These are phyloP conservation scores for Botrytis galanthina DNA, from an alignment of 2,329 filamentous ascomycete species.

Conservation along the genomic window DNA sequence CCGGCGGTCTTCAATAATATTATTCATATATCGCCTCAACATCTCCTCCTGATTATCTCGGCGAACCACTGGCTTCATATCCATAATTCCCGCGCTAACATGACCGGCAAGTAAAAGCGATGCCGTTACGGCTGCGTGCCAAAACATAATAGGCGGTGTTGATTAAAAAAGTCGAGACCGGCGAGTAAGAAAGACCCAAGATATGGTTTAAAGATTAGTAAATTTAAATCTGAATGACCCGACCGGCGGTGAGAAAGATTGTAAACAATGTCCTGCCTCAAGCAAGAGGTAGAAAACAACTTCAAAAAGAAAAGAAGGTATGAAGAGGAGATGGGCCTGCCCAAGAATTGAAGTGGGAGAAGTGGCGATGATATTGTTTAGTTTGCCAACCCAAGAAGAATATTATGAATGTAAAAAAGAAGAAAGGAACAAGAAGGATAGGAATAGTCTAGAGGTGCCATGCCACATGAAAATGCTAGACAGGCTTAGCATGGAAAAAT, in stretches of 20 bases:
- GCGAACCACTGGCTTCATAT: conserved; percentile 3
- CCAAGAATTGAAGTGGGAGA: conserved; percentile 29
- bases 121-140: conserved; percentile 24
- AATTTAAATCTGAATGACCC: conserved; percentile 24
- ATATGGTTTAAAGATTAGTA: conserved; percentile 16
- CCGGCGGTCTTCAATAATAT: conserved; percentile 30
- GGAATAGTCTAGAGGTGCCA: conserved; percentile 23
- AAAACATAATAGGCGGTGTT: conserved; percentile 29
- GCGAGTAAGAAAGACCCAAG: conserved; percentile 13
- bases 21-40: conserved; percentile 36
- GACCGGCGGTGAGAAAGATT: conserved; percentile 33
- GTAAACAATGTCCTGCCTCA: conserved; percentile 25
- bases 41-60: conserved; percentile 27
- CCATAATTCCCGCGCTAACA: conserved; percentile 33
- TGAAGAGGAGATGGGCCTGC: conserved; percentile 31
- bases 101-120: conserved; percentile 33
- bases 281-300: conserved; percentile 8
- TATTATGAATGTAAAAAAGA: conserved; percentile 20
- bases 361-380: conserved; percentile 29
- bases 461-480: conserved; percentile 18
- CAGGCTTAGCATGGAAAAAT: conserved; percentile 23
- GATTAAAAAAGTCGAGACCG: conserved; percentile 7
- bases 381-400: conserved; percentile 26
- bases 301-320: conserved; percentile 26
- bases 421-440: conserved; percentile 14